Base-by-base conservation (phyloP, 169 alveolate species). In the Cryptosporidium tyzzeri region DNA sequence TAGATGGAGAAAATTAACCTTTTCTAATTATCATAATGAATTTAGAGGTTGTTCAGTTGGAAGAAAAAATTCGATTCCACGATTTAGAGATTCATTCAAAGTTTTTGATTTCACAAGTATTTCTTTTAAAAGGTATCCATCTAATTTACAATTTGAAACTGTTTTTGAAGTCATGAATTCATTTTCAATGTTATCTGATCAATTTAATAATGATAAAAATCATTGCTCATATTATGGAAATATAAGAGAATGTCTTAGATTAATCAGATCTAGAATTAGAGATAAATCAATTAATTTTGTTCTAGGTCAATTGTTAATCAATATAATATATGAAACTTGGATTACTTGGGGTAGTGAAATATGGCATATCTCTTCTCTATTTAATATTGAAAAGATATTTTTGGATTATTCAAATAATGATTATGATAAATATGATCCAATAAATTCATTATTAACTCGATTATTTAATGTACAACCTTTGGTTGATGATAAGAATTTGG, bases 271-370 rank as follows among this genome's bases (percentile, higher is more conserved):
- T 4, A 55, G 23, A 37, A 73, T 73, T 39, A 31, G 71, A 53
- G 59, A 53, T 18, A 59, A 59, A n/a, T 9, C 70, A 1, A 5
- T 73, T 4, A 55, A 35, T 33, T 53, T 33, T 58, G 35, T 53
- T 14, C 9, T 73, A 3, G 86, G 86, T 33, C 59, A 73, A 31
- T 55, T 35, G 14, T 73, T 55, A 16, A 41, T 73, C 35, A 73
- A 73, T 73, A n/a, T 35, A 4, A 73, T 73, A 9, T 73, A 73
- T 39, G 71, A 55, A 21, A 23, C 65, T 39, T 73, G 86, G 86
- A 73, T 73, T 55, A 39, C 71, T 7, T 73, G 86, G 86, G 86
- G 71, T 35, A 73, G 71, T 39, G 71, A 58, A 21, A 73, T 58
- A 48, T 73, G 86, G 86, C 58, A 73, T 73, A 53, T 73, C 4